phyloP scores from a whole-genome alignment of 805 yeast species.

The Metschnikowia gelsemii region DNA sequence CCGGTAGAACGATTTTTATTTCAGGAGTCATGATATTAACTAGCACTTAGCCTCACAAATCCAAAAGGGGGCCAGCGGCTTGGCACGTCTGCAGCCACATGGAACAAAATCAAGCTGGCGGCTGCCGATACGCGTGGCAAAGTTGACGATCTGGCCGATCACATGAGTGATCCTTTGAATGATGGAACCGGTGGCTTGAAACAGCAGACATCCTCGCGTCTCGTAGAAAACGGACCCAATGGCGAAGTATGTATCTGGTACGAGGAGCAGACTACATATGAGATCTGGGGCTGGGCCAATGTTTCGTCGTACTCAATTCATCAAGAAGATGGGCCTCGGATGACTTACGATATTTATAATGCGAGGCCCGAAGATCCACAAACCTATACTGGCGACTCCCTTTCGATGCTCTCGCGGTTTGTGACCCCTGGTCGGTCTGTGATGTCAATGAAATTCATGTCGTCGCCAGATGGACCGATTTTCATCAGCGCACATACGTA shows the following conservation, averaged over 20 bases:
- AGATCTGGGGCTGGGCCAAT: conserved; percentile 37
- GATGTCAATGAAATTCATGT: conserved; percentile 14
- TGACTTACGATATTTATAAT: neutral
- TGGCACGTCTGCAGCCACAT: conserved; percentile 43
- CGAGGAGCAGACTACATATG: conserved; percentile 21
- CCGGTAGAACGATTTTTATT: too few species aligned
- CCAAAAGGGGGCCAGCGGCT: conserved; percentile 38
- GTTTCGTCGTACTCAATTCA: neutral
- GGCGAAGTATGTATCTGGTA: conserved; percentile 36
- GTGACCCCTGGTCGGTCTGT: conserved; percentile 11
- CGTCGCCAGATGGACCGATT: conserved; percentile 4
- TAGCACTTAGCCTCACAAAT: conserved; percentile 26
- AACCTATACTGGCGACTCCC: conserved; percentile 11
- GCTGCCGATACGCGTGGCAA: conserved; percentile 9
- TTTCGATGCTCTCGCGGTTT: conserved; percentile 10
- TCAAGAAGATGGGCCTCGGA: neutral
- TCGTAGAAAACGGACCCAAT: conserved; percentile 29
- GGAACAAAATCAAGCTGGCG: conserved; percentile 41
- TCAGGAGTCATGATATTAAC: conserved; percentile 10
- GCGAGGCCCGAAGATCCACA: conserved; percentile 6
- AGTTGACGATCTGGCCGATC: neutral
- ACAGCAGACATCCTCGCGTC: conserved; percentile 2
- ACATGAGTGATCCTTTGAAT: neutral
- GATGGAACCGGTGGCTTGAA: neutral
- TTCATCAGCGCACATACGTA: conserved; percentile 9